Evolutionary conservation across 495 filamentous ascomycete genomes (phyloP).

Genomic region (Physcia stellaris): DNA sequence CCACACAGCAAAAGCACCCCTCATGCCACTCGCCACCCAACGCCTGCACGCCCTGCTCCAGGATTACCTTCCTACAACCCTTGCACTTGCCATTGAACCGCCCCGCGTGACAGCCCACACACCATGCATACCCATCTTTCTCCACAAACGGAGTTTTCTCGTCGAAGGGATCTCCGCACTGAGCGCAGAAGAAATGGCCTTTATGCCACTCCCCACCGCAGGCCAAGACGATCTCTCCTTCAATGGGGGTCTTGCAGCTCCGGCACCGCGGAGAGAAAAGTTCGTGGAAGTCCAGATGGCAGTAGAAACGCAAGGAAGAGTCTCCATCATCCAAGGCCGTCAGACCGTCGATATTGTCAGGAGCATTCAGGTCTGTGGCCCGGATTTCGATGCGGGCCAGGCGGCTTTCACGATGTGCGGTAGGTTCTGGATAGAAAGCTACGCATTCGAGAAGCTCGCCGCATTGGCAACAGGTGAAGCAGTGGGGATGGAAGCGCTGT

Average conservation of each 20-base stretch:
- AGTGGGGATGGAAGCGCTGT: constrained; percentile 83
- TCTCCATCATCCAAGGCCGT: constrained; percentile 57
- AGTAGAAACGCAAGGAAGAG: constrained; percentile 69
- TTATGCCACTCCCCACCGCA: constrained; percentile 92
- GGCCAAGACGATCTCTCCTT: constrained; percentile 86
- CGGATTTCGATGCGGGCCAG: constrained; percentile 51
- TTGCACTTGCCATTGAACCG: constrained; percentile 77
- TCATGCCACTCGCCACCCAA: constrained; percentile 91
- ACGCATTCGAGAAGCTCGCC: constrained; percentile 81
- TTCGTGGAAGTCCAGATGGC: constrained; percentile 97
- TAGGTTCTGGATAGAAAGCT: constrained; percentile 88
- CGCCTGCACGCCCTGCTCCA: constrained; percentile 74
- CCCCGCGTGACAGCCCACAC: constrained; percentile 81
- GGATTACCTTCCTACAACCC: constrained; percentile 71
- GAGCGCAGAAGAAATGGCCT: constrained; percentile 98
- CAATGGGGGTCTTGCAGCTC: constrained; percentile 96
- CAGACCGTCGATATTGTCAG: constrained; percentile 39
- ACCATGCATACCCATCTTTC: constrained; percentile 99
- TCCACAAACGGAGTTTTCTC: constrained; percentile 78
- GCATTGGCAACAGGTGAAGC: constrained; percentile 84
- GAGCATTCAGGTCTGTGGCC: constrained; percentile 41
- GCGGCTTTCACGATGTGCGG: constrained; percentile 50
- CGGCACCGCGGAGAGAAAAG: constrained; percentile 85
- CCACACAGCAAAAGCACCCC: constrained; percentile 71
- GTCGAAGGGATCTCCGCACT: constrained; percentile 94